Percentiles rank a stretch among this genome's conserved stretches.
Conservation (phyloP, 2,329 filamentous ascomycete genomes). For the Xylaria multiplex region DNA sequence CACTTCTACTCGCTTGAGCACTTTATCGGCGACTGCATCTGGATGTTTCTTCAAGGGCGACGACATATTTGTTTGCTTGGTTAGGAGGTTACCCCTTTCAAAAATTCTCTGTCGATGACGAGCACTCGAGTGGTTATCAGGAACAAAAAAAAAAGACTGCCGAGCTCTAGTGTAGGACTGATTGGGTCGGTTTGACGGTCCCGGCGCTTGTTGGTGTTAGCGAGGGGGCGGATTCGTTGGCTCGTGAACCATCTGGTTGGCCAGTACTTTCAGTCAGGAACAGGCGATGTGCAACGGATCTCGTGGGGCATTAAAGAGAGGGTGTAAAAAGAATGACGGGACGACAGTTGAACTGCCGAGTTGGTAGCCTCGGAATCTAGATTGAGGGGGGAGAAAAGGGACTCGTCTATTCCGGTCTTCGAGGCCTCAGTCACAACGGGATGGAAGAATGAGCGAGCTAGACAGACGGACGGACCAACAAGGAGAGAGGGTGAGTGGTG, state of each 20-base stretch:
- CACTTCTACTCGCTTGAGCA: conserved; percentile 77
- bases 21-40: conserved; percentile 72
- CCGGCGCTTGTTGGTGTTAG: conserved; percentile 47
- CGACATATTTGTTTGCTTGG: conserved; percentile 59
- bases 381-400: conserved; percentile 39
- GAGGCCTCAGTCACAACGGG: conserved; percentile 40
- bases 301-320: conserved; percentile 28
- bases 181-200: conserved; percentile 47
- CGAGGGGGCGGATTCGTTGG: conserved; percentile 40
- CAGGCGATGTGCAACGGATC: conserved; percentile 22
- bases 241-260: conserved; percentile 39
- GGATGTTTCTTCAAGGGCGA: conserved; percentile 72
- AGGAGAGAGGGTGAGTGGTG: conserved; percentile 17
- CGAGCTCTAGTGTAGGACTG: conserved; percentile 38
- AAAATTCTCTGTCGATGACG: conserved; percentile 21
- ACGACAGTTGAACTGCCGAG: conserved; percentile 25
- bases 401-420: conserved; percentile 32
- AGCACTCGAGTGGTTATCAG: conserved; percentile 40
- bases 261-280: conserved; percentile 25
- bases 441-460: conserved; percentile 17
- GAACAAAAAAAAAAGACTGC: conserved; percentile 32
- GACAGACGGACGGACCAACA: conserved; percentile 10
- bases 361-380: conserved; percentile 17
- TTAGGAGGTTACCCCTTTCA: conserved; percentile 31
- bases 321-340: conserved; percentile 26